Base-by-base conservation (phyloP, 257 asterid species). In the Ocimum tenuiflorum region DNA sequence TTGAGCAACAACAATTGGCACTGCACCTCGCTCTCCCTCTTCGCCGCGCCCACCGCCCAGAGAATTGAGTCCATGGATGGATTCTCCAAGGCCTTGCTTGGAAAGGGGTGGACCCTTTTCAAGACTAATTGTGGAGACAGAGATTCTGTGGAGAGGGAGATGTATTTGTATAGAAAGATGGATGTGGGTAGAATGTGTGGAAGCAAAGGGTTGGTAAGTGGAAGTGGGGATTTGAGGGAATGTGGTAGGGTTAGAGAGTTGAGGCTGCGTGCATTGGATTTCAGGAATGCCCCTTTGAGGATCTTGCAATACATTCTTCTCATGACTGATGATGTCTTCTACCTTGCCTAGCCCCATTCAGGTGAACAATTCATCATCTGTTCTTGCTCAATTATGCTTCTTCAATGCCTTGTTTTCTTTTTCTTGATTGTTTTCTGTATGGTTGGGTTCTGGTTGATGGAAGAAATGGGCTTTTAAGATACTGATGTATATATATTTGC, bases 301-400 rank as follows among this genome's bases (percentile, higher is more conserved):
- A 81, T 83, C 71, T 52, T 85, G 85, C 92, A 85, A 78, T 85
- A 85, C 52, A 77, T 85, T 65, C 77, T 85, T 68, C 78, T 85
- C 17, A 83, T 85, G 87, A 83, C 92, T 53, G 92, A 85, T 75
- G 85, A 81, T 61, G 35, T 72, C 39, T 85, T 85, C 76, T 81
- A 70, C 66, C 87, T 85, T 62, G 86, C 81, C 0, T 85, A 85
- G 82, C 50, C 4, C n/a, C 60, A 71, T 58, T 63, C 67, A 39
- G 66, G 82, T 83, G 50, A 71, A 31, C 77, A 55, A 38, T 60
- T 3, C 31, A 7, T 51, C 11, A 36, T 12, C 36, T 49, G 7
- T 42, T 15, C 47, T 48, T 56, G 48, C 48, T 53, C 29, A 18
- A 33, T 3, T 55, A 45, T 75, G 29, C 38, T 38, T 31, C 27